These are phyloP conservation scores for Cutaneotrichosporon cutaneum DNA, from an alignment of 1,284 basidiomycete species.

Conservation along the genomic window DNA sequence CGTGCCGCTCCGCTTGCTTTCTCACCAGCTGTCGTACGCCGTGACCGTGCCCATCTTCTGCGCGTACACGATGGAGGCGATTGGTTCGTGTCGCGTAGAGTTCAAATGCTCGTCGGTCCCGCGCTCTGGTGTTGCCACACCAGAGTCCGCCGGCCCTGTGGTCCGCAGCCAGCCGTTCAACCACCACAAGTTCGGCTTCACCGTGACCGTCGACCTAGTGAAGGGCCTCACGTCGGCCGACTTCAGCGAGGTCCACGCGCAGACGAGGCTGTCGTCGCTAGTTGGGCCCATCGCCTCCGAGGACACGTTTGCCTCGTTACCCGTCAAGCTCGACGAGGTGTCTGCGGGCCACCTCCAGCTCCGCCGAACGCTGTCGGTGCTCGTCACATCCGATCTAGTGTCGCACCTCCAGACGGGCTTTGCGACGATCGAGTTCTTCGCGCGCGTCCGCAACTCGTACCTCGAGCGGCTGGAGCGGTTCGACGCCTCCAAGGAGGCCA, in stretches of 20 bases:
- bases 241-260: constrained; percentile 77
- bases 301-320: constrained; percentile 74
- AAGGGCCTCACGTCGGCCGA: constrained; percentile 81
- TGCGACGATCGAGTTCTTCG: constrained; percentile 84
- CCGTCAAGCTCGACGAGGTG: constrained; percentile 69
- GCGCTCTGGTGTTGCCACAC: constrained; percentile 39
- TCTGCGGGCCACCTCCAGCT: constrained; percentile 75
- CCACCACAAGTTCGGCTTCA: constrained; percentile 70
- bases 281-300: constrained; percentile 71
- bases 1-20: constrained; percentile 77
- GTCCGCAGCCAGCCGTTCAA: constrained; percentile 59
- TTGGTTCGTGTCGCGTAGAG: constrained; percentile 78
- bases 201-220: constrained; percentile 76
- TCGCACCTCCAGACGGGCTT: constrained; percentile 71
- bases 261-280: constrained; percentile 77
- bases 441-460: constrained; percentile 72
- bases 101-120: constrained; percentile 46
- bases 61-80: constrained; percentile 86
- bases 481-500: constrained; percentile 17
- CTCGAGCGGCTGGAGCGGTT: constrained; percentile 79
- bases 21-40: constrained; percentile 70
- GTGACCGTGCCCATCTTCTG: constrained; percentile 82
- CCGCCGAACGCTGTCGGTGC: constrained; percentile 73
- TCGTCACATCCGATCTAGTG: constrained; percentile 69
- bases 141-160: constrained; percentile 27